phyloP scores from a whole-genome alignment of 2,329 filamentous ascomycete species.

The Trichocomaceae sp. region DNA sequence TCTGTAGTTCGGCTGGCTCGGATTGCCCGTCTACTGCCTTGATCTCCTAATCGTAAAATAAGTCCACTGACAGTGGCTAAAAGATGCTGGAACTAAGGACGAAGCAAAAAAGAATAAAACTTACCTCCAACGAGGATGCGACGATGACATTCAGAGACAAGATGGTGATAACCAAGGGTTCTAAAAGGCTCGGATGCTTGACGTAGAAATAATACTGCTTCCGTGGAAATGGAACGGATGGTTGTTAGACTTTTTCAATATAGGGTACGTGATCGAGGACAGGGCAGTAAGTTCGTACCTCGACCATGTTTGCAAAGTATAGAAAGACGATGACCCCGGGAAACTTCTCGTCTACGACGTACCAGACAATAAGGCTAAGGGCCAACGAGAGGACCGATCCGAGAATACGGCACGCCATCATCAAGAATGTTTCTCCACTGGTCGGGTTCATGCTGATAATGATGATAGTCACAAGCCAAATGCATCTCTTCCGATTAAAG shows the following conservation, averaged over 20 bases:
- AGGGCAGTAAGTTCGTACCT: constrained; percentile 17
- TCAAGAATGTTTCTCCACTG: neutral
- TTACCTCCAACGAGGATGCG: constrained; percentile 18
- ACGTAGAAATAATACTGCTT: constrained; percentile 23
- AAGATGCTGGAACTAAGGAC: neutral
- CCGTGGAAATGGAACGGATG: constrained; percentile 25
- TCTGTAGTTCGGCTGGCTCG: neutral
- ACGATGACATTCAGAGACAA: neutral
- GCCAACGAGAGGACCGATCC: constrained; percentile 62
- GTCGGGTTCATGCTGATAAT: constrained; percentile 58
- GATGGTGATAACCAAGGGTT: neutral
- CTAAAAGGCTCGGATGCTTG: neutral
- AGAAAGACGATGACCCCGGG: constrained; percentile 61
- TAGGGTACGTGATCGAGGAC: neutral
- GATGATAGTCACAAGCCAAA: constrained; percentile 75
- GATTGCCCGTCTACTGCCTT: neutral
- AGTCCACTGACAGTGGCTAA: neutral
- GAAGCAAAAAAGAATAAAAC: constrained; percentile 22
- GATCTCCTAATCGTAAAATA: neutral
- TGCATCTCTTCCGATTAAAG: constrained; percentile 61
- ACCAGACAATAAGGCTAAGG: constrained; percentile 60
- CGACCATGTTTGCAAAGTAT: constrained; percentile 57
- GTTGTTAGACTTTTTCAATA: neutral
- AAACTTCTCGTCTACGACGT: constrained; percentile 58
- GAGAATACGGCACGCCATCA: constrained; percentile 39